phyloP scores from a whole-genome alignment of 306 rosid genomes.

The Alnus rubra region DNA sequence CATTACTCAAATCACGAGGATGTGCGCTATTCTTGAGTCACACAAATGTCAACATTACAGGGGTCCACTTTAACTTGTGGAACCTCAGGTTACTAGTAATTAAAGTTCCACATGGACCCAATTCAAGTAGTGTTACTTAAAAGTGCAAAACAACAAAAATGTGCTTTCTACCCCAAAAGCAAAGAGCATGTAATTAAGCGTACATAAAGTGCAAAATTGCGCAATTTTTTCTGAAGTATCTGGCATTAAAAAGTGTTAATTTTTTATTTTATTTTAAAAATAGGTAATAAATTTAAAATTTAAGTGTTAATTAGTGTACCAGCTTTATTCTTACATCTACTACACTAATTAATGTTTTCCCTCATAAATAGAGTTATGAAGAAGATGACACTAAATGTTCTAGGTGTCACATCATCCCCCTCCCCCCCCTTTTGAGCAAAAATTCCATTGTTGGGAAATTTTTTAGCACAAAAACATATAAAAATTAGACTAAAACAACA shows the following conservation, averaged over 20 bases:
- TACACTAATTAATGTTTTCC: not conserved
- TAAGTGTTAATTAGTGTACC: not conserved
- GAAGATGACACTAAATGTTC: not conserved
- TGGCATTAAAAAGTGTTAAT: not conserved
- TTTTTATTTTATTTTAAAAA: too few relatives aligned
- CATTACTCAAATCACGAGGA: not conserved
- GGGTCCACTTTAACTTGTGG: not conserved
- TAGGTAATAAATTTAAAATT: too few relatives aligned
- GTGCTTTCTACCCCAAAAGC: not conserved
- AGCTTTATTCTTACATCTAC: not conserved
- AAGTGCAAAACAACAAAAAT: not conserved
- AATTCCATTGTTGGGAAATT: too few relatives aligned
- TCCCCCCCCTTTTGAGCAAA: too few relatives aligned
- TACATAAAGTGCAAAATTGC: too few relatives aligned
- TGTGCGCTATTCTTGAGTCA: not conserved
- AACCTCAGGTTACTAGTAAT: not conserved
- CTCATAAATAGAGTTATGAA: not conserved
- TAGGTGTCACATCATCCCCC: too few relatives aligned
- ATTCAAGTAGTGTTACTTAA: not conserved
- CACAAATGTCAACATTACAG: not conserved
- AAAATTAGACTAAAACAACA: too few relatives aligned
- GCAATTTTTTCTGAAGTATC: not conserved
- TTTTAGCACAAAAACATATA: too few relatives aligned
- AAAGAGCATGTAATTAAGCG: not conserved
- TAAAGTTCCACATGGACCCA: not conserved